Conservation (phyloP, 129 eudicot genomes). For the Flaveria brownii region DNA sequence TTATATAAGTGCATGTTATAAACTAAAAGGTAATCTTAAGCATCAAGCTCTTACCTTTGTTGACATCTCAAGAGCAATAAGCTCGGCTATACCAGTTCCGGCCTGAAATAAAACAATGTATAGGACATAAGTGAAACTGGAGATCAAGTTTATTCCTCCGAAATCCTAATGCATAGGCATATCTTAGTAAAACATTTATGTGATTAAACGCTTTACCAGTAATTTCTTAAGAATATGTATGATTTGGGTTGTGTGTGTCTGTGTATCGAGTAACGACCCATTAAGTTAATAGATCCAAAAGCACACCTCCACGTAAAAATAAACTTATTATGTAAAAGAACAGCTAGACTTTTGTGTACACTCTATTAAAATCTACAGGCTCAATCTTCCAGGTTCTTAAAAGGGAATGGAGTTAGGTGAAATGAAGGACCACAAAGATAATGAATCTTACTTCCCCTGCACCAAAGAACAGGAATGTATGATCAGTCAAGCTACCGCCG, state of each 20-base stretch:
- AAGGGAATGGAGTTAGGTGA: background rate
- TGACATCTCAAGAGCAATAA: conserved; percentile 91
- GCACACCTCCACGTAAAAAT: background rate
- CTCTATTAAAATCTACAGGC: conserved; percentile 17
- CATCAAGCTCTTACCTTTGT: conserved; percentile 53
- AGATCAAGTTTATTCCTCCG: background rate
- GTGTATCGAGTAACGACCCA: background rate
- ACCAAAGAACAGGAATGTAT: conserved; percentile 83
- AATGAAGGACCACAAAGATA: conserved; percentile 1
- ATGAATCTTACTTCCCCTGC: conserved; percentile 74
- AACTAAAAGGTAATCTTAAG: conserved; percentile 10
- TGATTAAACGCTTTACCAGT: too few species aligned
- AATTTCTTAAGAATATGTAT: too few species aligned
- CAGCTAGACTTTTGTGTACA: conserved; percentile 2
- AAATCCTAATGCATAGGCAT: background rate
- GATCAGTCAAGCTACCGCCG: conserved; percentile 88
- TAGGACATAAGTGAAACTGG: background rate
- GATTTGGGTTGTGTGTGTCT: too few species aligned
- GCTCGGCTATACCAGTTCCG: conserved; percentile 92
- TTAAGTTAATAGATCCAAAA: background rate
- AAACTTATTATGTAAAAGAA: background rate
- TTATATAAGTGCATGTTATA: conserved; percentile 4
- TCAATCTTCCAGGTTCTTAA: background rate
- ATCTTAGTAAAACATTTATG: background rate
- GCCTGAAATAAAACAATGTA: conserved; percentile 51